phyloP scores from a whole-genome alignment of 805 yeast genomes.

The Nakazawaea anatomiae region DNA sequence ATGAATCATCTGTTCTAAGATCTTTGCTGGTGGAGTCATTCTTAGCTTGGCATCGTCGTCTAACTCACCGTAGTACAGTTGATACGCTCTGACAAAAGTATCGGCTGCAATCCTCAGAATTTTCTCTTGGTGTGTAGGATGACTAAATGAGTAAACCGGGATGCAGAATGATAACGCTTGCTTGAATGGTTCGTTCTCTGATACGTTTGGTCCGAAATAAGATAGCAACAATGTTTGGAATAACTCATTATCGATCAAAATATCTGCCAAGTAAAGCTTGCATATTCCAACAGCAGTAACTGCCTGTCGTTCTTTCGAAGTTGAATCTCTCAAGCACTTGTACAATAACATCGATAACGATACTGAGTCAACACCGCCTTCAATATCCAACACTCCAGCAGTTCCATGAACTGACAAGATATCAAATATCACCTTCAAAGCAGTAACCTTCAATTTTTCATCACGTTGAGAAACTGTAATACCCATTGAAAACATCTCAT shows the following conservation, averaged over 20 bases:
- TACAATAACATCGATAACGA: conserved; percentile 67
- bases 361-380: conserved; percentile 55
- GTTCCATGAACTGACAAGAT: conserved; percentile 74
- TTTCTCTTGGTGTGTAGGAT: conserved; percentile 60
- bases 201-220: conserved; percentile 67
- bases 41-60: conserved; percentile 24
- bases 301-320: conserved; percentile 64
- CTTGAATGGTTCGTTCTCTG: conserved; percentile 56
- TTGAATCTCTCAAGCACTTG: conserved; percentile 51
- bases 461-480: conserved; percentile 65
- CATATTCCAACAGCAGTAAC: conserved; percentile 82
- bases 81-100: conserved; percentile 53
- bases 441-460: conserved; percentile 52
- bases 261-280: conserved; percentile 73
- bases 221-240: conserved; percentile 65
- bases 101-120: conserved; percentile 62
- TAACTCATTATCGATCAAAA: conserved; percentile 63
- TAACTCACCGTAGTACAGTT: conserved; percentile 26
- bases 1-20: conserved; percentile 65
- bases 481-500: conserved; percentile 60
- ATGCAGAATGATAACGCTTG: conserved; percentile 84
- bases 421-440: conserved; percentile 71
- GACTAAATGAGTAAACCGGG: conserved; percentile 83
- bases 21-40: conserved; percentile 38
- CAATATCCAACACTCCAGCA: conserved; percentile 41